Conservation (phyloP, 2,329 filamentous ascomycete species). For the Aspergillus ruber region DNA sequence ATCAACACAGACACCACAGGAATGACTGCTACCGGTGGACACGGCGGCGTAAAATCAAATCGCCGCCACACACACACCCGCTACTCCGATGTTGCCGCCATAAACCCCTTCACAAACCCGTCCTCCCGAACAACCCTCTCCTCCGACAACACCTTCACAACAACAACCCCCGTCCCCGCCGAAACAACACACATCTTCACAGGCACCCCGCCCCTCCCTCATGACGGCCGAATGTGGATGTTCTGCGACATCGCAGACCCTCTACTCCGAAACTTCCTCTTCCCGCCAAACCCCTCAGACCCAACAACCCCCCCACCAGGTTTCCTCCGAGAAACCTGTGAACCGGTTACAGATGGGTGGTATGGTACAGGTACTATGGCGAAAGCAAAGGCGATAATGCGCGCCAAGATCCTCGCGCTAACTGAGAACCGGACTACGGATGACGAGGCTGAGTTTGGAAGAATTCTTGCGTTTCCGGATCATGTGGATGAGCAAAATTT, state of each 20-base stretch:
- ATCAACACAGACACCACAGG: neutral
- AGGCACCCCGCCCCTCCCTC: constrained; percentile 60
- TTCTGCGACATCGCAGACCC: constrained; percentile 87
- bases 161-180: constrained; percentile 3
- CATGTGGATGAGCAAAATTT: constrained; percentile 15
- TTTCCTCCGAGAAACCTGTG: constrained; percentile 53
- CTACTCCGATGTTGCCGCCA: constrained; percentile 7
- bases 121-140: neutral
- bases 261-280: constrained; percentile 59
- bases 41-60: no score
- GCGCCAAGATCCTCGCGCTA: constrained; percentile 70
- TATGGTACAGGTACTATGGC: constrained; percentile 73
- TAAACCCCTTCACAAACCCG: neutral
- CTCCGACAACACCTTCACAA: constrained; percentile 6
- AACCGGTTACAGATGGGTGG: constrained; percentile 67
- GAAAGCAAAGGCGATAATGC: constrained; percentile 82
- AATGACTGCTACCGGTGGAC: no score
- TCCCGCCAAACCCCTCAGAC: constrained; percentile 48
- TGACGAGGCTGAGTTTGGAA: constrained; percentile 27
- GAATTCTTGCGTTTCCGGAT: constrained; percentile 34
- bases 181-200: constrained; percentile 66
- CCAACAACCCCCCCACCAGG: constrained; percentile 21
- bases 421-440: constrained; percentile 34
- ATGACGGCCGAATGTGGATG: constrained; percentile 89
- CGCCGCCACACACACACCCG: constrained; percentile 24